Percentiles rank a stretch among this genome's conserved stretches.
phyloP scores from a whole-genome alignment of 2,329 filamentous ascomycete species.

The Scedosporium minutisporum region DNA sequence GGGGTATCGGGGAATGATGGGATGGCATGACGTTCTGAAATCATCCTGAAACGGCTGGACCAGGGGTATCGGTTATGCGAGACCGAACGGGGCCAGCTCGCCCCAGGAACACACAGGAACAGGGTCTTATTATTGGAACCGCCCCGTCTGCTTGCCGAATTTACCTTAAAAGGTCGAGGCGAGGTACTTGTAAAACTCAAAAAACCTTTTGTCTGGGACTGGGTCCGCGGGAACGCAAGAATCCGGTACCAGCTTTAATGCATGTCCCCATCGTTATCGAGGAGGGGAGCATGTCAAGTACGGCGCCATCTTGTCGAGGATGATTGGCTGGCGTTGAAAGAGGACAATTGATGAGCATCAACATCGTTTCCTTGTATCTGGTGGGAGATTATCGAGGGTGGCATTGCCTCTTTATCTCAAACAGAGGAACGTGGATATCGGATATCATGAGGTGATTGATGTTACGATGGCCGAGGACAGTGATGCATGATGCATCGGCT shows the following conservation, averaged over 20 bases:
- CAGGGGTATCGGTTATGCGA: background rate
- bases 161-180: too few relatives aligned
- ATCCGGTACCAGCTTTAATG: conserved; percentile 1
- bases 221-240: background rate
- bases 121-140: too few relatives aligned
- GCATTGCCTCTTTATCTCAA: background rate
- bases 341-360: background rate
- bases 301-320: background rate
- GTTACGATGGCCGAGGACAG: background rate
- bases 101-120: too few relatives aligned
- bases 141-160: too few relatives aligned
- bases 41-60: background rate
- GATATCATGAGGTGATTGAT: background rate
- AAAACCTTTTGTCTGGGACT: background rate
- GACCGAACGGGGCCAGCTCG: background rate
- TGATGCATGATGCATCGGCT: too few relatives aligned
- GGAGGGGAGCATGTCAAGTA: background rate
- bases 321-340: background rate
- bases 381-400: background rate
- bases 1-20: background rate
- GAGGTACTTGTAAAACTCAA: background rate
- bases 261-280: background rate
- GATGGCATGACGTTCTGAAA: conserved; percentile 2
- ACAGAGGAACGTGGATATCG: background rate
- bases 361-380: background rate